These are phyloP conservation scores for Jatropha curcas DNA, from an alignment of 345 rosid species.

Conservation along the genomic window DNA sequence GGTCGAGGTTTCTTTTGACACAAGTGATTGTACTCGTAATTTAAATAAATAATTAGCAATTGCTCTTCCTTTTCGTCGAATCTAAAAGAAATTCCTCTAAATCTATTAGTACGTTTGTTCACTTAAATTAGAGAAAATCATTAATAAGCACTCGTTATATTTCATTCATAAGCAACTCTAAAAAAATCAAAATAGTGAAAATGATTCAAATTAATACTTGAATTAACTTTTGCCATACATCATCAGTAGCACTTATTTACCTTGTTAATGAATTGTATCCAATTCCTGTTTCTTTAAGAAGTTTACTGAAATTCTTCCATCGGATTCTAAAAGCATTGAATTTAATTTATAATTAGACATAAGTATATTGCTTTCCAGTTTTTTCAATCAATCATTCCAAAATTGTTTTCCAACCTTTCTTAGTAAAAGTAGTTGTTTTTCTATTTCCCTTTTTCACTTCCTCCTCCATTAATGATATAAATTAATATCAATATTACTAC, in stretches of 20 bases:
- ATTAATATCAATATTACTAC: too few species aligned
- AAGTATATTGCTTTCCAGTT: background rate
- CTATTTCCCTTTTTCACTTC: too few species aligned
- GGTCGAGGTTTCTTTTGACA: too few species aligned
- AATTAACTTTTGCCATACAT: background rate
- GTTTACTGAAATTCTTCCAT: background rate
- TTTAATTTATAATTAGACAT: background rate
- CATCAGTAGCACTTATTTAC: too few species aligned
- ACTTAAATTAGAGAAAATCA: background rate
- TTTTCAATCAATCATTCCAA: background rate
- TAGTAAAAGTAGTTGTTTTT: too few species aligned
- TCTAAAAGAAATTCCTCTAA: too few species aligned
- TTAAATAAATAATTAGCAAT: too few species aligned
- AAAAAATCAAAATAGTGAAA: background rate
- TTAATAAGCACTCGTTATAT: too few species aligned
- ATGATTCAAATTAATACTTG: background rate
- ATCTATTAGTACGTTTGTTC: background rate
- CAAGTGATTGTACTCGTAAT: too few species aligned
- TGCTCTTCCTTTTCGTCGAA: too few species aligned
- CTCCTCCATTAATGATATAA: too few species aligned
- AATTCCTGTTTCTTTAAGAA: background rate
- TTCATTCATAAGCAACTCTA: background rate
- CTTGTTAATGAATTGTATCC: background rate
- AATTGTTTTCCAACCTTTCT: background rate
- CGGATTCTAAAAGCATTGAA: background rate